Base-by-base conservation (phyloP, 352 stramenopile genomes). In the Globisporangium recalcitrans region DNA sequence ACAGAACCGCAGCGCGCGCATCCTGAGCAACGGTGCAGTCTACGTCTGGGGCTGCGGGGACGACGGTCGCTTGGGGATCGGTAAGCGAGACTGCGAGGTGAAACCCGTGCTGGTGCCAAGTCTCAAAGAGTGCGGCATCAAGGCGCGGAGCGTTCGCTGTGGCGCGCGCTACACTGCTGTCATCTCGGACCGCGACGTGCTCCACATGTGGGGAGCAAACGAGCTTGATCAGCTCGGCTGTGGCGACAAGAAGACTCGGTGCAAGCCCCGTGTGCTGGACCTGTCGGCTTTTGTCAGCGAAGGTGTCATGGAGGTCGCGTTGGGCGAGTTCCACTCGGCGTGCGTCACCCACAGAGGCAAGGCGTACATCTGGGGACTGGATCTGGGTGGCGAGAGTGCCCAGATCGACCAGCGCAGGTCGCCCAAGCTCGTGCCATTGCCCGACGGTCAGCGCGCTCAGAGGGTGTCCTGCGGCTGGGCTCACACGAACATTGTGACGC, bases 161-260 rank as follows among this genome's bases (percentile, higher is more conserved):
- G 84, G 84, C 2, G 81, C 73, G 1, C 74, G 80, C 19, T 78
- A 91, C 69, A 90, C 85, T 27, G 80, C 81, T 1, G 58, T 88
- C 10, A 67, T 93, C 32, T 90, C 81, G 16, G 80, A 90, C 52
- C 64, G 54, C 10, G 80, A 90, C 51, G 58, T 87, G 48, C 55
- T 93, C n/a, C 91, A 89, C 62, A 68, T 87, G 22, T 91, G 85
- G 82, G 85, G 85, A 8, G 82, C 80, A 0, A 93, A 91, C 54
- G 80, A 93, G 49, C 91, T 91, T 49, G 85, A 80, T 5, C 85
- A 93, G 62, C 71, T 91, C 26, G 85, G 85, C 13, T 75, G 75
- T 24, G 82, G 77, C 16, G 81, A 90, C 63, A 77, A 77, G 34
- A 71, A 68, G n/a, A 31, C 67, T 0, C 75, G 82, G 0, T 57